Conservation (phyloP, 148 eudicot genomes). For the Selenicereus undatus region DNA sequence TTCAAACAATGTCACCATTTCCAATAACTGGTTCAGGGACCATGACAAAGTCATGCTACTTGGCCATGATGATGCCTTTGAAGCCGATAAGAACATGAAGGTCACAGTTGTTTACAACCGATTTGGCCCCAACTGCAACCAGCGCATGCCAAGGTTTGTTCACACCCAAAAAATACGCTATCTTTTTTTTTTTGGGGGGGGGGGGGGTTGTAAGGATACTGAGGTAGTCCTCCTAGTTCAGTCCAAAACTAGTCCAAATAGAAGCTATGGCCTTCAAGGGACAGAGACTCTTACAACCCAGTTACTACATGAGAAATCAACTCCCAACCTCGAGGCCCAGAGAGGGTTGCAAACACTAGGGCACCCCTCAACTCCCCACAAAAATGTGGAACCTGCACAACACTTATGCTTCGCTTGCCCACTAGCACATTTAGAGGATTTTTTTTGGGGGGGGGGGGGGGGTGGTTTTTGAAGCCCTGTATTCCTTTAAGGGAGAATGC, state of each 20-base stretch:
- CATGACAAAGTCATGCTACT: slow-evolving; percentile 87
- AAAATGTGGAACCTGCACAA: too few relatives aligned
- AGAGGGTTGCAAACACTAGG: too few relatives aligned
- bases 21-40: slow-evolving; percentile 74
- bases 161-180: not conserved
- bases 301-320: too few relatives aligned
- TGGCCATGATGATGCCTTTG: slow-evolving; percentile 72
- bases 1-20: slow-evolving; percentile 66
- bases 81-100: slow-evolving; percentile 64
- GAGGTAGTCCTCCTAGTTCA: not conserved
- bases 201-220: not conserved
- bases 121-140: slow-evolving; percentile 73
- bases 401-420: too few relatives aligned
- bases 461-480: too few relatives aligned
- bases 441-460: too few relatives aligned
- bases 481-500: too few relatives aligned
- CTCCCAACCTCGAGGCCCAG: too few relatives aligned
- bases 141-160: slow-evolving; percentile 88
- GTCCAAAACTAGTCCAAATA: not conserved
- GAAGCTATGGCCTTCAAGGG: not conserved
- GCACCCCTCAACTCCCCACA: too few relatives aligned
- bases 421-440: too few relatives aligned
- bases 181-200: not conserved
- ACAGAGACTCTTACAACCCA: too few relatives aligned
- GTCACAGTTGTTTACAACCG: slow-evolving; percentile 77